Evolutionary conservation across 495 filamentous ascomycete genomes (phyloP).

Genomic region (Talaromyces wortmannii): DNA sequence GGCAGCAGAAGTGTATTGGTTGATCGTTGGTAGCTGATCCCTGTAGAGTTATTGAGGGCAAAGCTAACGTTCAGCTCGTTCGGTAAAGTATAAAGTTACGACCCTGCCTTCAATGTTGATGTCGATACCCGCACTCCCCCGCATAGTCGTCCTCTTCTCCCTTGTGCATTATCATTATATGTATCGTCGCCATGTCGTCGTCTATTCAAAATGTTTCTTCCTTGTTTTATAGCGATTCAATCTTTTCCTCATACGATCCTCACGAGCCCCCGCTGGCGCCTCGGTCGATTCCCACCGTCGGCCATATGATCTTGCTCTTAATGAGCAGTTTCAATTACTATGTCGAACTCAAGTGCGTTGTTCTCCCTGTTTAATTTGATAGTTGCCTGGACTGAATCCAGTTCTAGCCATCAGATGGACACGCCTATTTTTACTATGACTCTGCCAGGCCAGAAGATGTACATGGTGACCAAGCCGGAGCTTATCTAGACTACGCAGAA

Average conservation of each 20-base stretch:
- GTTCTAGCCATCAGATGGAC: slow-evolving; percentile 10
- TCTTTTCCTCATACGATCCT: no score
- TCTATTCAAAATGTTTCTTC: neutral
- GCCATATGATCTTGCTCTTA: neutral
- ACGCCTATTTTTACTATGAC: slow-evolving; percentile 29
- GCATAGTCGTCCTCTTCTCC: no score
- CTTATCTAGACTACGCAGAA: slow-evolving; percentile 35
- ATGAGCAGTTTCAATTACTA: neutral
- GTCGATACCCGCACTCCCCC: no score
- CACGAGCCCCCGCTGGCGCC: neutral
- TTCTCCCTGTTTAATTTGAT: neutral
- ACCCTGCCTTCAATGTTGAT: no score
- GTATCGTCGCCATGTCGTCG: neutral
- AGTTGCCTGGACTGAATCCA: neutral
- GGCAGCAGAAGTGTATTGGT: no score
- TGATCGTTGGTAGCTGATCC: no score
- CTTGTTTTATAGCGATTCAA: no score
- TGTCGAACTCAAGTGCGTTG: slow-evolving; percentile 4
- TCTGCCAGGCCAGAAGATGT: slow-evolving; percentile 32
- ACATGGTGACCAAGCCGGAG: slow-evolving; percentile 33
- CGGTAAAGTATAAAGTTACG: no score
- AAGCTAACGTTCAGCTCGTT: no score
- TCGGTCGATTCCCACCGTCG: neutral
- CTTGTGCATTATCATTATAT: no score
- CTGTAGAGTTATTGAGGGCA: no score